phyloP scores from a whole-genome alignment of 2,329 filamentous ascomycete genomes.

The Botrytis aclada region DNA sequence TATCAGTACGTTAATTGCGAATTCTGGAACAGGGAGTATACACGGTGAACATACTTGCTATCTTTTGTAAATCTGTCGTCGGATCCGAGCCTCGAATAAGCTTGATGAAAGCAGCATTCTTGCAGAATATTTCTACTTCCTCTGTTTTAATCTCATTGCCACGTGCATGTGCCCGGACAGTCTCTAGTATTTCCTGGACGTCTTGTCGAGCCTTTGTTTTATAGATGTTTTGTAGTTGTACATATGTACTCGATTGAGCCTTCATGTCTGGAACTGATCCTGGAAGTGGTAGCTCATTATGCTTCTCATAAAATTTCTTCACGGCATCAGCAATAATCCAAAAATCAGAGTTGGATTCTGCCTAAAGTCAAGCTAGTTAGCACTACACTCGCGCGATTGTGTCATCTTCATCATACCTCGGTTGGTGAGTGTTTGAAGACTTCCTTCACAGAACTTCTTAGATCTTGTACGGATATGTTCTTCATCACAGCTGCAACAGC shows the following conservation, averaged over 20 bases:
- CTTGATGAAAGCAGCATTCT: slow-evolving; percentile 90
- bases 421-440: slow-evolving; percentile 66
- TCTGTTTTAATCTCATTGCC: slow-evolving; percentile 58
- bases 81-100: slow-evolving; percentile 57
- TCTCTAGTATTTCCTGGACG: slow-evolving; percentile 67
- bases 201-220: slow-evolving; percentile 82
- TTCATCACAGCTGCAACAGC: slow-evolving; percentile 85
- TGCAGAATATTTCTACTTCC: slow-evolving; percentile 90
- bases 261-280: slow-evolving; percentile 97
- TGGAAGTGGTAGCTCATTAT: slow-evolving; percentile 74
- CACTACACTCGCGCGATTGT: slow-evolving; percentile 33
- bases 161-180: slow-evolving; percentile 52
- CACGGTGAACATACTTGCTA: slow-evolving; percentile 30
- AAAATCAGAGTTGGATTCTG: slow-evolving; percentile 61
- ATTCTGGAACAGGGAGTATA: not conserved
- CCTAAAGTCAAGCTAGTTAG: slow-evolving; percentile 33
- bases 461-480: slow-evolving; percentile 66
- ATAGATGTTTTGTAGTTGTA: slow-evolving; percentile 88
- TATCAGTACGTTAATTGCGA: slow-evolving; percentile 39
- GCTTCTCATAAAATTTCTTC: slow-evolving; percentile 68
- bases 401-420: slow-evolving; percentile 51
- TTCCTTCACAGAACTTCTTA: slow-evolving; percentile 68
- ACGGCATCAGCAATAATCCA: slow-evolving; percentile 87
- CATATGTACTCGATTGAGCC: slow-evolving; percentile 84
- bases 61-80: slow-evolving; percentile 24